Base-by-base conservation (phyloP, 495 filamentous ascomycete species). In the Platismatia glauca region DNA sequence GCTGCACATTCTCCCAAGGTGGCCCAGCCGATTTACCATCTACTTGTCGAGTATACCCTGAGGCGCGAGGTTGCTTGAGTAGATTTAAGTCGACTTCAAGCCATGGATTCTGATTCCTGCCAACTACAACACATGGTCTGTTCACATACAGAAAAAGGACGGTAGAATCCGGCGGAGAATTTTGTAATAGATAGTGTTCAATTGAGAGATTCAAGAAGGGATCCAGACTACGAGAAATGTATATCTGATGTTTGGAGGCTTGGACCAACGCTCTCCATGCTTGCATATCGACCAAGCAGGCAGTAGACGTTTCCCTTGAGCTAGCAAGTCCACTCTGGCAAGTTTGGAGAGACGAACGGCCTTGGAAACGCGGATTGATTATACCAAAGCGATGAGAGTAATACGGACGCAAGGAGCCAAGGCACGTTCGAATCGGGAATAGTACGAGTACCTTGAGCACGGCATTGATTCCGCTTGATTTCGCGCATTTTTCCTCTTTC, bases 31-130 rank as follows among this genome's bases (percentile, higher is more conserved):
- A 7, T 48, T 43, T 64, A 56, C 68, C 71, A 57, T 72, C 59
- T 43, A 63, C 35, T n/a, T 43, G 41, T 18, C 53, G 65, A 18
- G 63, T 59, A 29, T 72, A 73, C 55, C 74, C 38, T 35, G 41
- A 50, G 27, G 62, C 8, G 11, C 50, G 61, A 68, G 66, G 75
- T 72, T 22, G 56, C 44, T 24, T 53, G 46, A 38, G 35, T 62
- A 66, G 34, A 64, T 68, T 22, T 37, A 95, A 80, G 72, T 96
- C 90, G 55, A 88, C 85, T 73, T 98, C 94, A 12, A 89, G 78
- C 92, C 92, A 98, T 44, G 94, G 94, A 71, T 98, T 98, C 71
- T 98, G 94, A 72, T 98, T 98, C 55, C 93, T 87, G 18, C 94
- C 94, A 62, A 98, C 85, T 65, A 98, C 84, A 57, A 98, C 80